Evolutionary conservation across 2,329 filamentous ascomycete species (phyloP).

Genomic region (Dryadomyces quercus-mongolicae): DNA sequence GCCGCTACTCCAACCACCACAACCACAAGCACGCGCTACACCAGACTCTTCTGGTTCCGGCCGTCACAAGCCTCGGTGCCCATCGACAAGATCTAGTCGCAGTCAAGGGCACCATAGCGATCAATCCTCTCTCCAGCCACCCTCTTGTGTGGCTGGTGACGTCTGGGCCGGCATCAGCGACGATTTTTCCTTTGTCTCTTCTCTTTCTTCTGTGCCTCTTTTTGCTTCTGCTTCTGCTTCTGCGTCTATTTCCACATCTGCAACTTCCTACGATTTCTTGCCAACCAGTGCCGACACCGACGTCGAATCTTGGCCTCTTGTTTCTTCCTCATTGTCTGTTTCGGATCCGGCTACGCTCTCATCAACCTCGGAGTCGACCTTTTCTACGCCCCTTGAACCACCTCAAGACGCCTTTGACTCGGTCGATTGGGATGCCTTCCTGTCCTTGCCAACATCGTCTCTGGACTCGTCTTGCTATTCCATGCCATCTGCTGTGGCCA

Average conservation of each 20-base stretch:
- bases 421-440: constrained; percentile 6
- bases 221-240: neutral
- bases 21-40: constrained; percentile 1
- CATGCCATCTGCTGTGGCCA: neutral
- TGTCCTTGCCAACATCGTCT: neutral
- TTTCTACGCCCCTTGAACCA: constrained; percentile 1
- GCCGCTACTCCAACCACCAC: constrained; percentile 4
- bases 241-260: neutral
- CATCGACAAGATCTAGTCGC: constrained; percentile 5
- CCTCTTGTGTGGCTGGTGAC: neutral
- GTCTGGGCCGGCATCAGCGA: neutral
- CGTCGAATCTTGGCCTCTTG: neutral
- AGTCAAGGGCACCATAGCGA: neutral
- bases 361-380: neutral
- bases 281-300: neutral
- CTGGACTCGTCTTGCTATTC: neutral
- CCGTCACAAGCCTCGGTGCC: constrained; percentile 4
- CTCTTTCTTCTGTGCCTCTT: neutral
- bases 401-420: neutral
- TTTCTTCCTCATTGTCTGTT: neutral
- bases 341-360: neutral
- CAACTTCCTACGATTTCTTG: neutral
- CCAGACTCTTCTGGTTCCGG: constrained; percentile 6
- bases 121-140: neutral
- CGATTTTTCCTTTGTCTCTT: neutral